Evolutionary conservation across 129 eudicot species (phyloP).

Genomic region (Pulicaria dysenterica): DNA sequence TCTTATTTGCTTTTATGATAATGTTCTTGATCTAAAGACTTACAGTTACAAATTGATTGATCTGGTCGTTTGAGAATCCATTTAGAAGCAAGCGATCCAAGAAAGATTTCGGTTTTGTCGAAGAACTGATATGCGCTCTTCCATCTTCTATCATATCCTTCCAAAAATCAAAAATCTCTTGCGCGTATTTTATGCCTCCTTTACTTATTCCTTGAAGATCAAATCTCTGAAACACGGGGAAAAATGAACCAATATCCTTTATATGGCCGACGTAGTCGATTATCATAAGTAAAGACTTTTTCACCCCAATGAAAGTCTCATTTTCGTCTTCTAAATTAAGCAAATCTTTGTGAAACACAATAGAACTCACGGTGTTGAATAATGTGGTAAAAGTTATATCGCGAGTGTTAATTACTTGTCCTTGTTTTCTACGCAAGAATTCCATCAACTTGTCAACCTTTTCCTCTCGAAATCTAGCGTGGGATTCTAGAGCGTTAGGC

Average conservation of each 20-base stretch:
- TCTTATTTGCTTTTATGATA: no score
- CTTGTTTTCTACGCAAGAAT: constrained; percentile 21
- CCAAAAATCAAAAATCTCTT: constrained; percentile 17
- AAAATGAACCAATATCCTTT: constrained; percentile 32
- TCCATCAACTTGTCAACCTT: constrained; percentile 26
- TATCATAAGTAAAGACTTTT: constrained; percentile 5
- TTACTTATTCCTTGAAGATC: constrained; percentile 22
- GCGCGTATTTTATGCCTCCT: constrained; percentile 17
- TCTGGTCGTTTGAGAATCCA: constrained; percentile 21
- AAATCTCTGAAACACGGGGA: constrained; percentile 24
- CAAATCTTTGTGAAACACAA: constrained; percentile 22
- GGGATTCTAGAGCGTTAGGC: constrained; percentile 29
- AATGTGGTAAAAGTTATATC: constrained; percentile 21
- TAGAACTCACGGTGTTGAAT: constrained; percentile 22
- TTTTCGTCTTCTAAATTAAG: constrained; percentile 15
- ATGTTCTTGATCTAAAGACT: neutral
- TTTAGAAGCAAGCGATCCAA: constrained; percentile 33
- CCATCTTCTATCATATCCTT: constrained; percentile 23
- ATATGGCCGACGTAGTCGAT: neutral
- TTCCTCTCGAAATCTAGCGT: constrained; percentile 20
- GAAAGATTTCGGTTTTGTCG: constrained; percentile 22
- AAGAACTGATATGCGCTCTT: neutral
- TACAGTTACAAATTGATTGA: constrained; percentile 20
- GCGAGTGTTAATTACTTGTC: constrained; percentile 11
- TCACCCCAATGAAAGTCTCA: constrained; percentile 23